Base-by-base conservation (phyloP, 2,329 filamentous ascomycete species). In the Fusarium succisae region DNA sequence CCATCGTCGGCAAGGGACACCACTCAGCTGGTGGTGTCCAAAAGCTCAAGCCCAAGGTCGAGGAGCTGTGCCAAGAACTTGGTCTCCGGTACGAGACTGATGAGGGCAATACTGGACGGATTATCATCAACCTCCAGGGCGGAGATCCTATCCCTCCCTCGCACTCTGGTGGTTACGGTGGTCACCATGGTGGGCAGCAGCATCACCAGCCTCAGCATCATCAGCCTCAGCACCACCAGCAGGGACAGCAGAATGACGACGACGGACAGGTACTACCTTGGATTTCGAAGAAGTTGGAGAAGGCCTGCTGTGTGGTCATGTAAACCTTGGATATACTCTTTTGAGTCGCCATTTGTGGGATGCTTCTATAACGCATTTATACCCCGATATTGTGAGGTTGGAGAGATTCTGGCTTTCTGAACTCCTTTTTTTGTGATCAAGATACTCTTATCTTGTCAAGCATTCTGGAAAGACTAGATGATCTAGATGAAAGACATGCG, bases 1-100 rank as follows among this genome's bases (percentile, higher is more conserved):
- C 97, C 45, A 98, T 99, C 79, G 96, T 98, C 37, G 96, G 96
- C 79, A 97, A 96, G 83, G 96, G 96, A 7, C 96, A 97, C 82
- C 96, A 99, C 84, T 94, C 91, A 57, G 86, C 84, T 15, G 89
- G 91, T 74, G 93, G 96, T 79, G 88, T 98, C 30, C 94, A 98
- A 83, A 98, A 96, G 87, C 91, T 99, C 83, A 98, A 97, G 85
- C 96, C 96, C n/a, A 89, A 93, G 70, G 94, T 98, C 48, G 95
- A 98, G 84, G 88, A 93, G 81, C 87, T 98, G 55, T 98, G 96
- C 83, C 89, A 86, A 55, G 93, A 98, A 81, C 84, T 97, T 50
- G 94, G 95, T 0, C 86, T 99, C 62, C 89, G 95, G 78, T 98
- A 93, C 83, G 84, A 88, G 64, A 97, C 94, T 3, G 96, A 98